Evolutionary conservation across 2,329 filamentous ascomycete genomes (phyloP), one percentile per base, ranked within the genome.

Genomic region (Cercospora berteroae): DNA sequence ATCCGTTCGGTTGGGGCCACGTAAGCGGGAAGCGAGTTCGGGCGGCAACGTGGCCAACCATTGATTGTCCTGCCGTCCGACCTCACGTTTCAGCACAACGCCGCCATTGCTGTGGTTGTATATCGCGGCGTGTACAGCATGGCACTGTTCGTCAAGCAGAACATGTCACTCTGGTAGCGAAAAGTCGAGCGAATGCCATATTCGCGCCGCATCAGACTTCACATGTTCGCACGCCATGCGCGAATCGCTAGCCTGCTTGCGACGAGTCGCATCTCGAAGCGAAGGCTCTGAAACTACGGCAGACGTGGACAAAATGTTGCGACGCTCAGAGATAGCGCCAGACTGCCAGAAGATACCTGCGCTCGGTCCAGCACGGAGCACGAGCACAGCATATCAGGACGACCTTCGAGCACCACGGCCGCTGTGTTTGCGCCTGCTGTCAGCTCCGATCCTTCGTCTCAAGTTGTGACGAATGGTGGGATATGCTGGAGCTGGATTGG

Each of bases 1-100:
- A 29, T 55, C 23, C 48, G 48, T 55, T 55, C 48, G 55, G 16
- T 31, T 33, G 27, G 55, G 31, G 29, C 29, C 55, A 31, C 55
- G 55, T 58, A 58, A 58, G 55, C 55, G 55, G 55, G n/a, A 18
- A 33, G 55, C 27, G 55, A 58, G 55, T 29, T 56, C 31, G 55
- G 16, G 55, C 55, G 55, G 31, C 55, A 58, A 58, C 55, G 55
- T 58, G 31, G 55, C 55, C 55, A 58, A 58, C 31, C 55, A 58
- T 36, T 36, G 29, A 16, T n/a, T 23, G 31, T 58, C n/a, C 55
- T 58, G 55, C 55, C 18, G 55, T 58, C 18, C 55, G 25, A 58
- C 27, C 55, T 33, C 55, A 33, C 31, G 55, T 58, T 58, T 58
- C 55, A 31, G 55, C 55, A 58, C 27, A 33, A 10, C 55, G 55